These are phyloP conservation scores for Yarrowia galli DNA, from an alignment of 1,139 yeast species.

Conservation along the genomic window DNA sequence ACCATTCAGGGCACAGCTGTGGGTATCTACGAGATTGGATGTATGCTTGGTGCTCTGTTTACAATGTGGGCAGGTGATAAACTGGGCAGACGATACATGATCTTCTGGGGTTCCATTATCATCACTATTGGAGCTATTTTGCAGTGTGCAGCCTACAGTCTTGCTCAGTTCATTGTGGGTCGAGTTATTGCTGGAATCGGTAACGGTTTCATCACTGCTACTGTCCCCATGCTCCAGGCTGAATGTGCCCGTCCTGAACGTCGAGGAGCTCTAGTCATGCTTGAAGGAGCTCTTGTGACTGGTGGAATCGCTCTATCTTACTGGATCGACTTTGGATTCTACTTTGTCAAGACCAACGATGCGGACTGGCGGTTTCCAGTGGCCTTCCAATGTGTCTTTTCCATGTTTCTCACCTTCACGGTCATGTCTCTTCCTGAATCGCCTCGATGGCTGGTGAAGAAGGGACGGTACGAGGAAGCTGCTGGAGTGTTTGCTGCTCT, in stretches of 20 bases:
- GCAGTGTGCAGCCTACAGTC: conserved; percentile 59
- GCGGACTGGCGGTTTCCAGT: conserved; percentile 64
- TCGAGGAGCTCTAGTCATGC: conserved; percentile 73
- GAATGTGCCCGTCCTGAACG: conserved; percentile 77
- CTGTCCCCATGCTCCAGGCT: conserved; percentile 85
- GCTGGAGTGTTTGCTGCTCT: conserved; percentile 57
- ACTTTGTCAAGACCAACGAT: conserved; percentile 52
- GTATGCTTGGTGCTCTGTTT: conserved; percentile 74
- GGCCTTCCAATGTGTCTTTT: conserved; percentile 50
- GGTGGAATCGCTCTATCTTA: conserved; percentile 75
- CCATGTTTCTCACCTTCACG: conserved; percentile 40
- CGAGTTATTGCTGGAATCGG: conserved; percentile 80
- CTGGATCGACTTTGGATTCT: conserved; percentile 69
- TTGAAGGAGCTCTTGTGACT: conserved; percentile 76
- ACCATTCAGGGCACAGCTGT: conserved; percentile 39
- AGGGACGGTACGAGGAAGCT: conserved; percentile 51
- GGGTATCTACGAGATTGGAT: conserved; percentile 68
- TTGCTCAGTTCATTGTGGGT: conserved; percentile 78
- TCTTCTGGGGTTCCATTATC: conserved; percentile 44
- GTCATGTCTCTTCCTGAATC: conserved; percentile 55
- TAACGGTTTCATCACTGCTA: conserved; percentile 78
- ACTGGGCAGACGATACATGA: conserved; percentile 48
- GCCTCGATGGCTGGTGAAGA: conserved; percentile 58
- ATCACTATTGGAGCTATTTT: conserved; percentile 54
- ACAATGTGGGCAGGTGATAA: conserved; percentile 58